Conservation (phyloP, 331 rosid genomes). For the Acacia pycnantha region DNA sequence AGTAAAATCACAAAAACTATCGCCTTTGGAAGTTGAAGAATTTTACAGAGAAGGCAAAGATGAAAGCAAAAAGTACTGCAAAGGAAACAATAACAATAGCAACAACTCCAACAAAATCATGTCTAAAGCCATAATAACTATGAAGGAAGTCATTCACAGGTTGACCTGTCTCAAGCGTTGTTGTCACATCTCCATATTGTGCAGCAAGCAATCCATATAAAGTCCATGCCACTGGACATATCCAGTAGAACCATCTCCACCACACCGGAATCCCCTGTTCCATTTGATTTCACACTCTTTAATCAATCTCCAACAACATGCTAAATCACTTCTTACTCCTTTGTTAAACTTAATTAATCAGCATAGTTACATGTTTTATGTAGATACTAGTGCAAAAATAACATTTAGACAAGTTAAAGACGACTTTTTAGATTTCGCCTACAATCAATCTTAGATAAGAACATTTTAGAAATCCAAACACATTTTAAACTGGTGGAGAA, state of each 20-base stretch:
- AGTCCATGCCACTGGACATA: conserved; percentile 63
- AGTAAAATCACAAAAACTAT: conserved; percentile 26
- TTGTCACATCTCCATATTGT: conserved; percentile 54
- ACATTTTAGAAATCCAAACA: too few relatives aligned
- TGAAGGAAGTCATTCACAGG: conserved; percentile 36
- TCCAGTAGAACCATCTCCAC: conserved; percentile 76
- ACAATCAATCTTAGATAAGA: too few relatives aligned
- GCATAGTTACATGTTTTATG: not conserved
- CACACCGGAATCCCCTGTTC: conserved; percentile 57
- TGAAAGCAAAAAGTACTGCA: not conserved
- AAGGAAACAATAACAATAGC: conserved; percentile 40
- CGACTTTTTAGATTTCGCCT: not conserved
- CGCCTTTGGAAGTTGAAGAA: too few relatives aligned
- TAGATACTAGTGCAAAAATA: not conserved
- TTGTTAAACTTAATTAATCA: too few relatives aligned
- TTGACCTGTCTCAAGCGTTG: not conserved
- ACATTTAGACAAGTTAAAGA: not conserved
- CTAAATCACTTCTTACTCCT: not conserved
- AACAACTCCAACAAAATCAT: conserved; percentile 50
- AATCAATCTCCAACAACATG: too few relatives aligned
- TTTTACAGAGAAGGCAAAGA: too few relatives aligned
- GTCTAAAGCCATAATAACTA: conserved; percentile 34
- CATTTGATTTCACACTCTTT: not conserved
- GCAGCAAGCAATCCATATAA: conserved; percentile 52
- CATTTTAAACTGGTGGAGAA: too few relatives aligned